Base-by-base conservation (phyloP, 768 basidiomycete species). In the Russula lepida region DNA sequence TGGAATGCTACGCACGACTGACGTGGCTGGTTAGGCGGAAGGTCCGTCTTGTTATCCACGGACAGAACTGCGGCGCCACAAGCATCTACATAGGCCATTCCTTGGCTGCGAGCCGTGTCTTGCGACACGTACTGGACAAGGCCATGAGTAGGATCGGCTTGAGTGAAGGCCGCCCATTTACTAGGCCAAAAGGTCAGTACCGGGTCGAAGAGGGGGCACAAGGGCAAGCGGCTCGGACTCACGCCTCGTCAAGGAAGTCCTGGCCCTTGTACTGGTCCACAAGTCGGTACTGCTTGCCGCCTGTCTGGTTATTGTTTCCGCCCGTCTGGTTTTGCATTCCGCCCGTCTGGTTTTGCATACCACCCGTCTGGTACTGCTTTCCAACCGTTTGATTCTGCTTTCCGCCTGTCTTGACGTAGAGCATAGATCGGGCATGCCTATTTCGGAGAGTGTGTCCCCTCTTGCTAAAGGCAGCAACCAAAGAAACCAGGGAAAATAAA, bases 1-100 rank as follows among this genome's bases (percentile, higher is more conserved):
- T n/a, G n/a, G n/a, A 35, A 25, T 17, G 33, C 6, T 28, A 62
- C 64, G 28, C 23, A 65, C 64, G 64, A 65, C 21, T 58, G 17
- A 17, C 64, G 60, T 1, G 25, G 15, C 23, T 25, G 23, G 15
- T 59, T 59, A 9, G 19, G 6, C 13, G 63, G 41, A 30, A 64
- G 63, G 21, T 61, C 27, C 8, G 35, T 54, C 30, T n/a, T 48
- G 51, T 37, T 50, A 37, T 65, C 9, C 19, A 50, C 49, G 19
- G 28, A n/a, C 28, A 50, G n/a, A 50, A 32, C 4, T 30, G 49
- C 49, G 6, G 19, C 12, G 30, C 49, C 49, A n/a, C 8, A 28
- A 49, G 30, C n/a, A 50, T 9, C 3, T n/a, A n/a, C n/a, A n/a
- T 21, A 6, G 49, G 30, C 12, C 30, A 50, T n/a, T 9, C 49